Conservation (phyloP, 352 stramenopile genomes). For the Thalassiosira livingstoniorum region DNA sequence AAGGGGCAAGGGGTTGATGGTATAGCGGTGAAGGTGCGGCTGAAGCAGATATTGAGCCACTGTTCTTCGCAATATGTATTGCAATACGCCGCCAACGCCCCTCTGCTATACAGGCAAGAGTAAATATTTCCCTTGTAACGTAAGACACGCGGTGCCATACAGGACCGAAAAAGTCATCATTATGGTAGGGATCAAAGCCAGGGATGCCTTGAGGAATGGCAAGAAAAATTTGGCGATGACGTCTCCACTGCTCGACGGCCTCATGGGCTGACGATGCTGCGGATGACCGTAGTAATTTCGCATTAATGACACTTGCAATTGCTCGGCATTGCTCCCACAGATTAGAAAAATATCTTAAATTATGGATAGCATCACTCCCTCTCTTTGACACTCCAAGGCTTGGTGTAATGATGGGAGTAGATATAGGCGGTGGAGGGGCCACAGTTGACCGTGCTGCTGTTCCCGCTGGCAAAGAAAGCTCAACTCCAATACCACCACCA, state of each 20-base stretch:
- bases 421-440: background rate
- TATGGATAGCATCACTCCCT: no score
- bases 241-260: slow-evolving; percentile 62
- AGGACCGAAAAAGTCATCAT: slow-evolving; percentile 50
- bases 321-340: slow-evolving; percentile 71
- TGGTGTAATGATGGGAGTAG: background rate
- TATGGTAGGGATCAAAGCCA: slow-evolving; percentile 12
- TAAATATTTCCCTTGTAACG: slow-evolving; percentile 30
- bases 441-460: background rate
- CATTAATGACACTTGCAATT: slow-evolving; percentile 73
- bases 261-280: slow-evolving; percentile 1
- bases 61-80: background rate
- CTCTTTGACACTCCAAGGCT: background rate
- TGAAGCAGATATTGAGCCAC: background rate
- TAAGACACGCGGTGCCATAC: slow-evolving; percentile 44
- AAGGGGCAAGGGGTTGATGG: slow-evolving; percentile 46
- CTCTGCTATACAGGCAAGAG: slow-evolving; percentile 31
- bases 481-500: slow-evolving; percentile 48
- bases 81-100: slow-evolving; percentile 29
- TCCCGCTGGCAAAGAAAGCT: slow-evolving; percentile 29
- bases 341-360: slow-evolving; percentile 21
- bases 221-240: slow-evolving; percentile 64
- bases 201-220: slow-evolving; percentile 25
- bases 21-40: slow-evolving; percentile 17
- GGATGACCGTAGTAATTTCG: slow-evolving; percentile 68